A percentile compares a stretch with the other conserved stretches of the same genome.
Conservation (phyloP, 2,329 filamentous ascomycete genomes). For the Neofusicoccum kwambonambiense region DNA sequence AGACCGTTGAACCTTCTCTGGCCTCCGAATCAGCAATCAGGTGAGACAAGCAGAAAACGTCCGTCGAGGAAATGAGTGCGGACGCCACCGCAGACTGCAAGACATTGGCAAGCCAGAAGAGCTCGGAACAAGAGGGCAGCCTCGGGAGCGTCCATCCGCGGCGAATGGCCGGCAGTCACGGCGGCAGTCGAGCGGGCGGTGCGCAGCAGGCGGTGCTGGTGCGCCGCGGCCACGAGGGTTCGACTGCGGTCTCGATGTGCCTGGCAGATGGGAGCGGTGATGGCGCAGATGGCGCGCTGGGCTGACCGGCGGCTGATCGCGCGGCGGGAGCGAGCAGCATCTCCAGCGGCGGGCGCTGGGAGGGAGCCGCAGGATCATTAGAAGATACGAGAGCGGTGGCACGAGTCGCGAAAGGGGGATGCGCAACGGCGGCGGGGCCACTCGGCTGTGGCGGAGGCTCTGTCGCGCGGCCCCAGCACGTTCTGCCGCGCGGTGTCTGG, state of each 20-base stretch:
- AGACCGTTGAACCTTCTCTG: neutral
- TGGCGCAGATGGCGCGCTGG: neutral
- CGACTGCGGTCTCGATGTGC: neutral
- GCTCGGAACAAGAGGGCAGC: neutral
- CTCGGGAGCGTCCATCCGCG: neutral
- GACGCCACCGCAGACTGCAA: neutral
- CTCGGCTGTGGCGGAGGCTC: neutral
- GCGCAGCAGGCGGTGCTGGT: too few relatives aligned
- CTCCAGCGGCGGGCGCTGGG: neutral
- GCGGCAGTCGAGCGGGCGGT: neutral
- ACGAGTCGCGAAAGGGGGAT: neutral
- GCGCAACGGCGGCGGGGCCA: neutral
- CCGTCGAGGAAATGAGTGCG: neutral
- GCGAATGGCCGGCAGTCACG: neutral
- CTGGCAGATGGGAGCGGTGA: neutral
- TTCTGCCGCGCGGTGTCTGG: neutral
- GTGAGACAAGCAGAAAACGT: neutral
- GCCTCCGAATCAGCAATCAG: neutral
- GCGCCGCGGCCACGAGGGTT: neutral
- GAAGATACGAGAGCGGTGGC: neutral
- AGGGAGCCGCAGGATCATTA: neutral
- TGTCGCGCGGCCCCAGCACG: neutral
- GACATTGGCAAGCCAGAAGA: neutral
- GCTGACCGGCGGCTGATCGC: neutral
- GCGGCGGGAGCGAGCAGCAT: neutral